These are phyloP conservation scores for Myrica gale DNA, from an alignment of 306 rosid genomes.

Conservation along the genomic window DNA sequence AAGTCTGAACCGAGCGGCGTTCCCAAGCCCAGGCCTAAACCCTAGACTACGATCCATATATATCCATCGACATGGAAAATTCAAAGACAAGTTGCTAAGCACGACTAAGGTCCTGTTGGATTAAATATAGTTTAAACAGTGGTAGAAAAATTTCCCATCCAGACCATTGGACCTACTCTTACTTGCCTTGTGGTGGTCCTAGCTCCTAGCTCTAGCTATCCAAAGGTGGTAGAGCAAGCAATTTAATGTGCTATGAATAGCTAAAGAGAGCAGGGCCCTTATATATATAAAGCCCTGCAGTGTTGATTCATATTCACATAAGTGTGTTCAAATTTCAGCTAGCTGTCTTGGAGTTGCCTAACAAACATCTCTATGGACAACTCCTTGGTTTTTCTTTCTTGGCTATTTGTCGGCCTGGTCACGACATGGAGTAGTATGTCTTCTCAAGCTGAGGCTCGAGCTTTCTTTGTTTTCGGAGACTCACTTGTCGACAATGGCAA, in stretches of 20 bases:
- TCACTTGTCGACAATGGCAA: conserved; percentile 79
- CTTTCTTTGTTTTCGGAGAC: conserved; percentile 83
- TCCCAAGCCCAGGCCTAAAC: no score
- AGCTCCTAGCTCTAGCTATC: no score
- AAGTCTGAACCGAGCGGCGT: no score
- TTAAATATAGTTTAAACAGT: background rate
- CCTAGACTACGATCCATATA: background rate
- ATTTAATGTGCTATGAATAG: conserved; percentile 22
- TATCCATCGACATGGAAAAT: background rate
- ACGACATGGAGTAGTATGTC: conserved; percentile 22
- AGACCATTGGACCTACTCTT: background rate
- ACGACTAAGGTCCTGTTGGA: background rate
- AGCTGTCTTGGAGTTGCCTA: no score
- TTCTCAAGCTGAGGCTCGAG: conserved; percentile 50
- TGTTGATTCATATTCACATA: conserved; percentile 6
- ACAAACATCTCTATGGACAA: conserved; percentile 36
- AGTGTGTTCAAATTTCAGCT: background rate
- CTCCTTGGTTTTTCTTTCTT: conserved; percentile 19
- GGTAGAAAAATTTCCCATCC: background rate
- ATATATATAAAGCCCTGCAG: conserved; percentile 32
- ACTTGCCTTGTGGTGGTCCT: background rate
- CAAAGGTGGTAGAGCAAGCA: conserved; percentile 11
- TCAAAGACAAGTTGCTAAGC: background rate
- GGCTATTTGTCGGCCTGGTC: conserved; percentile 21
- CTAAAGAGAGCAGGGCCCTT: conserved; percentile 5